These are phyloP conservation scores for Termitomyces sp. DNA, from an alignment of 768 basidiomycete genomes.

Conservation along the genomic window DNA sequence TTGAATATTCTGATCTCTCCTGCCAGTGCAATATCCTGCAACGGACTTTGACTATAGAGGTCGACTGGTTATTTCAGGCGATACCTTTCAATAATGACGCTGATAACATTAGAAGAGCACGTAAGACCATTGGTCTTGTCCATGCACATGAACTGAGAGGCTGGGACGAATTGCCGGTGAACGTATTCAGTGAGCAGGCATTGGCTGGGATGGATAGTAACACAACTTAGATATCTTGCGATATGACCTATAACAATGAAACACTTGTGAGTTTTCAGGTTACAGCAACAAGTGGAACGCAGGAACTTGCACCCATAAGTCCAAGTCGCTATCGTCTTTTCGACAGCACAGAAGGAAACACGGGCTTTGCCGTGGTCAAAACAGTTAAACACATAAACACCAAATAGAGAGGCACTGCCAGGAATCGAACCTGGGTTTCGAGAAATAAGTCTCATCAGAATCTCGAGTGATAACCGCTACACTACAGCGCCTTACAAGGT, in stretches of 20 bases:
- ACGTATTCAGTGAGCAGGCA: neutral
- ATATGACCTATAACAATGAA: no score
- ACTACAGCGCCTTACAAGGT: constrained; percentile 12
- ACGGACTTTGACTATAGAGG: neutral
- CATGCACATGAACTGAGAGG: neutral
- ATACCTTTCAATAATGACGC: neutral
- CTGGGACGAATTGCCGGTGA: neutral
- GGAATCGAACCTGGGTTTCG: constrained; percentile 2
- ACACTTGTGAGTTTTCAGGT: no score
- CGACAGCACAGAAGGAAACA: no score
- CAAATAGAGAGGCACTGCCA: neutral
- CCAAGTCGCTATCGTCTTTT: no score
- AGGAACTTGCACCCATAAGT: no score
- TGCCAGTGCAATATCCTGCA: no score
- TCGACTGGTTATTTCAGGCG: neutral
- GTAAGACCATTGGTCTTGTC: neutral
- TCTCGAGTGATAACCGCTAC: constrained; percentile 10
- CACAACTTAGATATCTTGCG: neutral
- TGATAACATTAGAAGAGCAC: neutral
- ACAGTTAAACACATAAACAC: no score
- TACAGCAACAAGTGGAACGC: no score
- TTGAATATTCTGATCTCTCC: neutral
- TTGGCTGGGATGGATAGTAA: neutral
- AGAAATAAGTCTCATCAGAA: neutral
- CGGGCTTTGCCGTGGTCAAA: no score